Percentiles rank a stretch among this genome's conserved stretches.
These are phyloP conservation scores for Apiotrichum porosum DNA, from an alignment of 1,284 basidiomycete genomes.

Conservation along the genomic window DNA sequence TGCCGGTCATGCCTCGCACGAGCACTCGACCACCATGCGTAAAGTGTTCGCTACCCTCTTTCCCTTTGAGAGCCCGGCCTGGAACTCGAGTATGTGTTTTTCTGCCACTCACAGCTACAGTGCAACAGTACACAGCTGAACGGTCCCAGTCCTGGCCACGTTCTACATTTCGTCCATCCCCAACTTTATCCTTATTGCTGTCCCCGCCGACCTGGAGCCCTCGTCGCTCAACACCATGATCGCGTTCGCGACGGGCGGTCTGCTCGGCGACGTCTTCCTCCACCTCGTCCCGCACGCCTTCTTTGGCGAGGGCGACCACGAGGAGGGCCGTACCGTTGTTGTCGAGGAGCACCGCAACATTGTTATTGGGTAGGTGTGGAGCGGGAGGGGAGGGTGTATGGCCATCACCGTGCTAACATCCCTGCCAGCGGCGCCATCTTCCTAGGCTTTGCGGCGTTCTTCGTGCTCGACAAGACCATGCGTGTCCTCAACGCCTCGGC, in stretches of 20 bases:
- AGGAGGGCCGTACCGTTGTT: constrained; percentile 59
- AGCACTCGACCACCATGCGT: constrained; percentile 23
- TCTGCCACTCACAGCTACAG: no score
- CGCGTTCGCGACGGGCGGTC: constrained; percentile 62
- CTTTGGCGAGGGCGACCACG: constrained; percentile 73
- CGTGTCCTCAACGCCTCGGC: constrained; percentile 58
- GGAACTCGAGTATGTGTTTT: constrained; percentile 70
- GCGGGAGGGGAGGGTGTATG: no score
- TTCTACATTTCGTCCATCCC: constrained; percentile 91
- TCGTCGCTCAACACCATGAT: constrained; percentile 84
- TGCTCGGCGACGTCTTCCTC: constrained; percentile 83
- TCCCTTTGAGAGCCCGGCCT: constrained; percentile 72
- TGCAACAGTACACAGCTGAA: neutral
- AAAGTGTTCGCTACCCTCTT: constrained; percentile 70
- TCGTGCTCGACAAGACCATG: constrained; percentile 83
- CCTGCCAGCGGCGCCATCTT: constrained; percentile 77
- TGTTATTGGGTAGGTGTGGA: constrained; percentile 64
- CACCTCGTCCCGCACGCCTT: constrained; percentile 84
- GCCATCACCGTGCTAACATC: no score
- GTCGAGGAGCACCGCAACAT: constrained; percentile 87
- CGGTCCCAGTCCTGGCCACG: constrained; percentile 63
- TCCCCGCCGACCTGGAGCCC: constrained; percentile 73
- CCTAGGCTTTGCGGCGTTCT: constrained; percentile 76
- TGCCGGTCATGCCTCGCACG: no score
- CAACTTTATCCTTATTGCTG: constrained; percentile 85